Evolutionary conservation across 169 alveolate genomes (phyloP), one percentile per base, ranked within the genome.

Genomic region (Neospora caninum): DNA sequence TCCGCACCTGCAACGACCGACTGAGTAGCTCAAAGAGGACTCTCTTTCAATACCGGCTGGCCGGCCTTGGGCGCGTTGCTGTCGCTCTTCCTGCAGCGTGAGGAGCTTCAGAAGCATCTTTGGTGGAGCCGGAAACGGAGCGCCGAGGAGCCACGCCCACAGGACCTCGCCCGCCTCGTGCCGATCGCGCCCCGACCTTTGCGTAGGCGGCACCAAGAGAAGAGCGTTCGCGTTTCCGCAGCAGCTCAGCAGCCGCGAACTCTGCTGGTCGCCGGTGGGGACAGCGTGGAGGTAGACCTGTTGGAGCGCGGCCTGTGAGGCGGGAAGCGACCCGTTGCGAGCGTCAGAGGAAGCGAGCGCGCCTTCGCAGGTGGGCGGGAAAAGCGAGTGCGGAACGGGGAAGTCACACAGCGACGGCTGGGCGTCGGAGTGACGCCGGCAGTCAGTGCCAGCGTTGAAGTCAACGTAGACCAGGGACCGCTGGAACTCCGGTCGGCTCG

Each of bases 221-320:
- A 82, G 89, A 42, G 43, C 67, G 41, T 82, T 82, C 13, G 67
- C 89, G 53, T 25, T 29, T 31, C 39, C 84, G 41, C 89, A 82
- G 38, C 89, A 82, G 67, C 89, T 82, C 16, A 82, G 64, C 67
- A 82, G 89, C 34, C 89, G 89, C 38, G 43, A 29, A 36, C 89
- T 82, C 29, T 38, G 69, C 41, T 82, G 89, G 4, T 29, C 31
- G 64, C 89, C 89, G 10, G 89, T 82, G 16, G 89, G 89, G 38
- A 42, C 22, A 18, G 89, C 89, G 38, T 39, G 53, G 25, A 82
- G 89, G 64, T 42, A 82, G 43, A n/a, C n/a, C 58, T 49, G 58
- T 13, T n/a, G 84, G 42, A 73, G 84, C 9, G 43, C 43, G 0
- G 84, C 84, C 16, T 73, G 42, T 9, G 45, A 41, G 0, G 43